These are phyloP conservation scores for Clitoria ternatea DNA, from an alignment of 306 rosid genomes.

Conservation along the genomic window DNA sequence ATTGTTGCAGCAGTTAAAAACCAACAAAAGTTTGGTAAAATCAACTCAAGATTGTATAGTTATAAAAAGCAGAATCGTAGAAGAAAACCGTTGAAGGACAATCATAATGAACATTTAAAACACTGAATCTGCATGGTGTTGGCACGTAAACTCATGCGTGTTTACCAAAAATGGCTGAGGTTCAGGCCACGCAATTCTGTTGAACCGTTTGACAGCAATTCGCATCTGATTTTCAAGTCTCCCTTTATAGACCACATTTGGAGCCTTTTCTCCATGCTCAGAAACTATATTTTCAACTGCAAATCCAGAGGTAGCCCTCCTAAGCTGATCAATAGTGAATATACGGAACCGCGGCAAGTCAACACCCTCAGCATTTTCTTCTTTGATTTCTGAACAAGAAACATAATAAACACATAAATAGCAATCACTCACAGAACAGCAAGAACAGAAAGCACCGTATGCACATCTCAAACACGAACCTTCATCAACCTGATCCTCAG, in stretches of 20 bases:
- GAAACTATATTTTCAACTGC: slow-evolving; percentile 89
- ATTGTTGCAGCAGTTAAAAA: no score
- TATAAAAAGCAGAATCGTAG: slow-evolving; percentile 6
- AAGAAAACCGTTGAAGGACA: background rate
- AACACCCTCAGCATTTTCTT: slow-evolving; percentile 44
- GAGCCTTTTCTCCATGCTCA: slow-evolving; percentile 98
- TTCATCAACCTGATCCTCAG: slow-evolving; percentile 48
- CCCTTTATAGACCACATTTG: slow-evolving; percentile 93
- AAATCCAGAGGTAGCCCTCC: slow-evolving; percentile 86
- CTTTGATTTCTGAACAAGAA: slow-evolving; percentile 57
- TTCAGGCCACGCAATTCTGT: slow-evolving; percentile 97
- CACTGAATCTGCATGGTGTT: background rate
- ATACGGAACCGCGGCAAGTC: slow-evolving; percentile 63
- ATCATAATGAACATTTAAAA: background rate
- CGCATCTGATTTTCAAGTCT: slow-evolving; percentile 78
- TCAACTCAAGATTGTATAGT: background rate
- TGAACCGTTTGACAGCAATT: slow-evolving; percentile 90
- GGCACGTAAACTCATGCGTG: background rate
- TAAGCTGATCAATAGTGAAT: slow-evolving; percentile 73
- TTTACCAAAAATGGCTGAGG: slow-evolving; percentile 82
- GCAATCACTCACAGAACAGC: slow-evolving; percentile 16
- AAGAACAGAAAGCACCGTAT: slow-evolving; percentile 17
- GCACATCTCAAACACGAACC: slow-evolving; percentile 42
- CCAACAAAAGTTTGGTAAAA: background rate
- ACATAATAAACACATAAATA: slow-evolving; percentile 20